These are phyloP conservation scores for Mallotus repandus DNA, from an alignment of 441 rosid species.

Conservation along the genomic window DNA sequence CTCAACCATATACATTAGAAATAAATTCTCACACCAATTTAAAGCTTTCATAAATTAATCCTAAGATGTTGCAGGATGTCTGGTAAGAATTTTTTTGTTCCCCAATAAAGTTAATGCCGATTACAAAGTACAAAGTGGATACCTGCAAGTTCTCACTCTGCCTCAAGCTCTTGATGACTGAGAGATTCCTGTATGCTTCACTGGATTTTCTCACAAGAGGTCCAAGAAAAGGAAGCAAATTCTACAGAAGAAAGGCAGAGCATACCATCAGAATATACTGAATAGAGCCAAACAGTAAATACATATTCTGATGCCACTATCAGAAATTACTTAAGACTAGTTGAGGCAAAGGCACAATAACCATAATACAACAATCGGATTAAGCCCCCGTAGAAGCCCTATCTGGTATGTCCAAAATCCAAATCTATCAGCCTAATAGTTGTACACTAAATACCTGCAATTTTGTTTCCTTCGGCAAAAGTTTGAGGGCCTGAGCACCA, in stretches of 20 bases:
- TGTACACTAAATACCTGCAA: conserved; percentile 56
- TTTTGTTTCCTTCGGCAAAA: conserved; percentile 93
- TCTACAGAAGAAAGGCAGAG: conserved; percentile 42
- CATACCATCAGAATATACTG: conserved; percentile 15
- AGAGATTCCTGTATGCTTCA: conserved; percentile 81
- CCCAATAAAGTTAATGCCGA: background rate
- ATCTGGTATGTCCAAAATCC: too few species aligned
- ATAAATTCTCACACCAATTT: background rate
- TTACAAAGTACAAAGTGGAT: conserved; percentile 15
- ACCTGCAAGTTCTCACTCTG: conserved; percentile 95
- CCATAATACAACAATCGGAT: background rate
- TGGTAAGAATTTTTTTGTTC: background rate
- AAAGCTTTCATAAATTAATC: background rate
- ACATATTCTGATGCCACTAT: background rate
- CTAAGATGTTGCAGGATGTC: background rate
- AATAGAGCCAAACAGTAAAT: too few species aligned
- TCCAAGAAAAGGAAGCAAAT: conserved; percentile 91
- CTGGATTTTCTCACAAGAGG: conserved; percentile 93
- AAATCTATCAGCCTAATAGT: background rate
- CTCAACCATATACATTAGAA: background rate
- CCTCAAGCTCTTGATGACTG: conserved; percentile 91
- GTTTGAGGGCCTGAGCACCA: conserved; percentile 97
- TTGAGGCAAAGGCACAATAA: background rate
- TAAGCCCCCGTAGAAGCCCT: background rate
- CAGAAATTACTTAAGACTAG: background rate